phyloP scores from a whole-genome alignment of 257 asterid genomes.

The Linaria vulgaris region DNA sequence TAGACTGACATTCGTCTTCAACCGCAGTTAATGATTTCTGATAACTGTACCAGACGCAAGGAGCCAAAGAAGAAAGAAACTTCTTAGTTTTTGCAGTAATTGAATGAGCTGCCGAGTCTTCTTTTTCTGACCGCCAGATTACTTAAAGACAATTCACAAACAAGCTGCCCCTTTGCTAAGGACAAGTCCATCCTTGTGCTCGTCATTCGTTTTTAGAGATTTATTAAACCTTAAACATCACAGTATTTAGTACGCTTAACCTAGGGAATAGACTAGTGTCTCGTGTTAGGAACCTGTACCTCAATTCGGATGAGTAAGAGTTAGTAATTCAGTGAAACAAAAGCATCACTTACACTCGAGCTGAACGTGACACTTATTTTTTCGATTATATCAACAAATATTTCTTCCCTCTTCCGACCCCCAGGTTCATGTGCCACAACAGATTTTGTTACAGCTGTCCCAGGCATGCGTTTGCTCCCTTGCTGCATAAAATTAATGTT shows the following conservation, averaged over 20 bases:
- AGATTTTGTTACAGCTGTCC: conserved; percentile 95
- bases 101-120: too few relatives aligned
- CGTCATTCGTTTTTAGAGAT: background rate
- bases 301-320: conserved; percentile 14
- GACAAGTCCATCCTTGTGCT: background rate
- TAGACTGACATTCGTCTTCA: too few relatives aligned
- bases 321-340: conserved; percentile 14
- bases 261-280: conserved; percentile 17
- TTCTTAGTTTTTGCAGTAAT: too few relatives aligned
- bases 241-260: conserved; percentile 13
- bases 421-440: conserved; percentile 97
- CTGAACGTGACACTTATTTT: conserved; percentile 96
- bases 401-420: conserved; percentile 96
- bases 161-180: background rate
- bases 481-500: conserved; percentile 58
- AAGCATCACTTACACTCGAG: conserved; percentile 82
- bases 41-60: too few relatives aligned
- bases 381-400: conserved; percentile 96
- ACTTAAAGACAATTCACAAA: too few relatives aligned
- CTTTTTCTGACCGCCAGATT: too few relatives aligned
- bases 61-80: too few relatives aligned
- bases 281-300: conserved; percentile 16
- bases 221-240: conserved; percentile 1
- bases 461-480: conserved; percentile 98
- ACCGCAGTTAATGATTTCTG: too few relatives aligned